Evolutionary conservation across 1,139 yeast genomes (phyloP), one percentile per base, ranked within the genome.

Genomic region (Suhomyces chickasaworum): DNA sequence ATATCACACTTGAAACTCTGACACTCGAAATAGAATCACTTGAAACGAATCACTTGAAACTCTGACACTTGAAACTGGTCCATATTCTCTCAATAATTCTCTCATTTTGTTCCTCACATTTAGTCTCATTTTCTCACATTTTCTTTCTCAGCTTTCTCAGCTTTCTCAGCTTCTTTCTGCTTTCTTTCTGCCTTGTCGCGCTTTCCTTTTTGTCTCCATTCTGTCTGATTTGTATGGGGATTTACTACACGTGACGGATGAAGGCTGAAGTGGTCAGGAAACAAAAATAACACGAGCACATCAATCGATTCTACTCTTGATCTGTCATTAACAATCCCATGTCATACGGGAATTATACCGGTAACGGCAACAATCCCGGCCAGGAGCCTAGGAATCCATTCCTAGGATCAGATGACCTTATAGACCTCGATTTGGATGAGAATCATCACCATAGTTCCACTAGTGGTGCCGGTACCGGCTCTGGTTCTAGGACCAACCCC

Each of bases 391-490:
- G 18, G 15, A 45, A 45, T 25, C 48, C 45, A 21, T 45, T 42
- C 43, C 45, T 43, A 16, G 53, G 48, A 33, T 40, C 54, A n/a
- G 50, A 47, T 21, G 61, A 68, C 50, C 65, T 69, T 36, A 70
- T 70, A 42, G 75, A 71, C 48, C 57, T 69, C 49, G 74, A 68
- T 37, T 48, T 46, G 42, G 52, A 34, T 17, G 32, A 45, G 23
- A 31, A 33, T n/a, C n/a, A n/a, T n/a, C n/a, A n/a, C 32, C 9
- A 29, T 17, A 5, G 17, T 10, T 4, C 17, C 21, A 22, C 37
- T 10, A n/a, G 12, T 6, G 13, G n/a, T 10, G 2, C n/a, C 6
- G 29, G 4, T 25, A 10, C 13, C 13, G 12, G 29, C 13, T 6
- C n/a, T 3, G 12, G n/a, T 10, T 2, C 2, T 25, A 6, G 29